Conservation (phyloP, 352 stramenopile species). For the Phytophthora boehmeriae region DNA sequence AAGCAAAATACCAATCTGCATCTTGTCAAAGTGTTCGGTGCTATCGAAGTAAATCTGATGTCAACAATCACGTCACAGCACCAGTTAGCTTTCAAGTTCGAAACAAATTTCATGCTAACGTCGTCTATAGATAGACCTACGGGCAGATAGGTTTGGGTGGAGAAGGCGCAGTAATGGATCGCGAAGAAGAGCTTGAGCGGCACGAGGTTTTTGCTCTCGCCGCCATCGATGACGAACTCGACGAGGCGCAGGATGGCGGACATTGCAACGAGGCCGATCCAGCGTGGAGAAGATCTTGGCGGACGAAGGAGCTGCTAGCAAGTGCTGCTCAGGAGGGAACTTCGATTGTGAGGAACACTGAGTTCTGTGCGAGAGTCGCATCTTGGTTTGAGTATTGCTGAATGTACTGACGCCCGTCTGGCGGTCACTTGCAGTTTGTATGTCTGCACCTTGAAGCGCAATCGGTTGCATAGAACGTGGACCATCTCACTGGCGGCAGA, state of each 20-base stretch:
- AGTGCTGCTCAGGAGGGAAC: no score
- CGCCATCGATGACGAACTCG: slow-evolving; percentile 66
- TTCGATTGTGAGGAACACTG: no score
- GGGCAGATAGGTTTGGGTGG: slow-evolving; percentile 68
- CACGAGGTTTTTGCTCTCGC: slow-evolving; percentile 63
- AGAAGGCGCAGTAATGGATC: slow-evolving; percentile 73
- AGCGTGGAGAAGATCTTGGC: no score
- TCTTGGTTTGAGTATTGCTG: background rate
- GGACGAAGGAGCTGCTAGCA: no score
- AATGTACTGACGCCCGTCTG: slow-evolving; percentile 2
- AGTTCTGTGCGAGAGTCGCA: no score
- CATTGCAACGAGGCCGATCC: slow-evolving; percentile 9
- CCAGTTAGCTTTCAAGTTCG: background rate
- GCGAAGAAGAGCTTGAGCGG: slow-evolving; percentile 78
- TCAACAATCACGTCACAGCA: background rate
- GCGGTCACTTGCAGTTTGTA: slow-evolving; percentile 19
- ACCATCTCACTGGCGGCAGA: background rate
- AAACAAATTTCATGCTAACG: background rate
- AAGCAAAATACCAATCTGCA: slow-evolving; percentile 79
- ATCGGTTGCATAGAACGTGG: slow-evolving; percentile 1
- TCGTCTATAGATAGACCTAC: slow-evolving; percentile 23
- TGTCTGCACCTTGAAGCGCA: slow-evolving; percentile 9
- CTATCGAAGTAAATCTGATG: slow-evolving; percentile 58
- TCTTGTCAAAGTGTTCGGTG: slow-evolving; percentile 61
- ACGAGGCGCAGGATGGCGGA: slow-evolving; percentile 35